phyloP scores from a whole-genome alignment of 495 filamentous ascomycete species.

The Glarea lozoyensis region DNA sequence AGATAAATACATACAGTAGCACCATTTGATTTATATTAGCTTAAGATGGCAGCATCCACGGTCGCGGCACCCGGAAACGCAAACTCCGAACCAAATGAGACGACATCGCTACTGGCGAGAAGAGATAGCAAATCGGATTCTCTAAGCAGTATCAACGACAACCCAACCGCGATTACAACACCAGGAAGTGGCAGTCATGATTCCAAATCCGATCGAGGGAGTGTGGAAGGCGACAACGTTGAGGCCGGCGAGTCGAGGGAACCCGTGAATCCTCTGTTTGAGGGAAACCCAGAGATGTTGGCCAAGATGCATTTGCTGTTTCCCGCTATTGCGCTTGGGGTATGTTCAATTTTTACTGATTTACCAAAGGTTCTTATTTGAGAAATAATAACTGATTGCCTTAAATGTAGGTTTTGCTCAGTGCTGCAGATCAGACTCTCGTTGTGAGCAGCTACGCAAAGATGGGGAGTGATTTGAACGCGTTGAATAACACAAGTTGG shows the following conservation, averaged over 20 bases:
- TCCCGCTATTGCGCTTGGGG: slow-evolving; percentile 49
- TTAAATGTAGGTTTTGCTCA: slow-evolving; percentile 49
- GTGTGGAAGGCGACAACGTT: slow-evolving; percentile 5
- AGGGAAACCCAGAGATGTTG: slow-evolving; percentile 28
- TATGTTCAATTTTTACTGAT: slow-evolving; percentile 27
- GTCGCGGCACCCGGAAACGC: too few relatives aligned
- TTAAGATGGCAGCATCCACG: too few relatives aligned
- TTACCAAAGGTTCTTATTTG: slow-evolving; percentile 2
- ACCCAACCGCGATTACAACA: too few relatives aligned
- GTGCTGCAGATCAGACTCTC: slow-evolving; percentile 74
- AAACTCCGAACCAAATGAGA: not conserved
- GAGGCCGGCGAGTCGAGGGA: slow-evolving; percentile 12
- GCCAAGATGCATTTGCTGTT: slow-evolving; percentile 43
- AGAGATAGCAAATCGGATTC: too few relatives aligned
- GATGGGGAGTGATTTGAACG: slow-evolving; percentile 73
- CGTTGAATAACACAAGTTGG: slow-evolving; percentile 74
- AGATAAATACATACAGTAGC: too few relatives aligned
- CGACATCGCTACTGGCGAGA: not conserved
- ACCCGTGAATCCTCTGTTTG: slow-evolving; percentile 24
- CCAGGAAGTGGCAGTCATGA: too few relatives aligned
- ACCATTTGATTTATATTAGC: too few relatives aligned
- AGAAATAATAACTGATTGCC: not conserved
- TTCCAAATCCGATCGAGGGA: too few relatives aligned
- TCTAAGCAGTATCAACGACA: too few relatives aligned
- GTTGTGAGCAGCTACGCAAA: slow-evolving; percentile 70